Conservation (phyloP, 2,329 filamentous ascomycete genomes). For the Malbranchea cinnamomea region DNA sequence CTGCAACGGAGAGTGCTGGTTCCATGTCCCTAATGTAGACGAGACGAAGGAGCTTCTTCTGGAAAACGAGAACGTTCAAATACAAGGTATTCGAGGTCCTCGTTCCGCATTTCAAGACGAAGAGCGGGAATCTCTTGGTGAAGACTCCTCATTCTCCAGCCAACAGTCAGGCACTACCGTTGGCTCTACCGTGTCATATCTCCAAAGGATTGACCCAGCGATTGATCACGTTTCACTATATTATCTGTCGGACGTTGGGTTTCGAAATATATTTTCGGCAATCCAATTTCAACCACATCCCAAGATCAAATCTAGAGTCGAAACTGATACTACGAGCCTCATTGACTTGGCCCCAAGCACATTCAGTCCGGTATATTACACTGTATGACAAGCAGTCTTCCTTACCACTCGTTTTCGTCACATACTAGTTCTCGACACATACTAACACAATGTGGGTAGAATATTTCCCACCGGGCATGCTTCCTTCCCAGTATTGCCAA, state of each 20-base stretch:
- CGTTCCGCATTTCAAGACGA: constrained; percentile 1
- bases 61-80: no score
- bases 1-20: no score
- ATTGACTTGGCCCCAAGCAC: constrained; percentile 16
- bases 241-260: constrained; percentile 15
- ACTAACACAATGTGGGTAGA: no score
- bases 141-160: constrained; percentile 10
- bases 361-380: constrained; percentile 18
- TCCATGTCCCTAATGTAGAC: no score
- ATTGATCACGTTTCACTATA: constrained; percentile 4
- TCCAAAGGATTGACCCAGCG: neutral
- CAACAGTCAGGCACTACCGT: constrained; percentile 5
- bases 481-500: constrained; percentile 22
- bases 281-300: neutral
- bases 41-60: no score
- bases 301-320: constrained; percentile 3
- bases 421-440: no score
- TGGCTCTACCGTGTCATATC: constrained; percentile 5
- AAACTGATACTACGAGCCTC: constrained; percentile 10
- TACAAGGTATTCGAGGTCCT: neutral
- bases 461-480: constrained; percentile 20
- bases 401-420: no score
- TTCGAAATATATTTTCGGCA: constrained; percentile 13
- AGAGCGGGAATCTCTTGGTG: constrained; percentile 7
- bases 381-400: constrained; percentile 16